phyloP scores from a whole-genome alignment of 2,329 filamentous ascomycete species.

The Cladophialophora bantiana region DNA sequence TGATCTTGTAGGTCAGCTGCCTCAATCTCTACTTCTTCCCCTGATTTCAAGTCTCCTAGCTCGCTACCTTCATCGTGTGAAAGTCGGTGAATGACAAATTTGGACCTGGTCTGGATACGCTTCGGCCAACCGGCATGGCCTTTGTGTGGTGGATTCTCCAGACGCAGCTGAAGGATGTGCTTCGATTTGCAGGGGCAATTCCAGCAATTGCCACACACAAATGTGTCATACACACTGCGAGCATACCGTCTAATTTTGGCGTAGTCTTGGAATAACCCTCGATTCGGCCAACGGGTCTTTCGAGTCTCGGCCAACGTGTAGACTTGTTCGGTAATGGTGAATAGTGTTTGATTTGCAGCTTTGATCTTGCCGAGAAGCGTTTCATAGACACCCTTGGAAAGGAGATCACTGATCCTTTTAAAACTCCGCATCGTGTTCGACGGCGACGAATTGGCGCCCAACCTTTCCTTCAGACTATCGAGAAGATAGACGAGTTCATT shows the following conservation, averaged over 20 bases:
- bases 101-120: background rate
- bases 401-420: background rate
- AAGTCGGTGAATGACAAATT: background rate
- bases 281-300: background rate
- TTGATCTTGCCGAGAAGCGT: background rate
- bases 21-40: conserved; percentile 1
- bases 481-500: conserved; percentile 12
- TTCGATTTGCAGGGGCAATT: background rate
- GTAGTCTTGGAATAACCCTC: conserved; percentile 7
- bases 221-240: conserved; percentile 5
- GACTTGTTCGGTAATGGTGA: conserved; percentile 15
- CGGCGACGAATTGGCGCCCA: background rate
- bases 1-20: background rate
- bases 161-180: conserved; percentile 1
- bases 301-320: background rate
- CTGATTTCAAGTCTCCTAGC: background rate
- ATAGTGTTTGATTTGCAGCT: background rate
- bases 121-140: background rate
- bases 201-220: conserved; percentile 14
- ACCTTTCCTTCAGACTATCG: background rate
- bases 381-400: background rate
- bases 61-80: background rate
- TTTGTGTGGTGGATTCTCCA: background rate
- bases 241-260: conserved; percentile 2
- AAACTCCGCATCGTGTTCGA: background rate